These are phyloP conservation scores for Xylaria polymorpha DNA, from an alignment of 2,329 filamentous ascomycete species.

Conservation along the genomic window DNA sequence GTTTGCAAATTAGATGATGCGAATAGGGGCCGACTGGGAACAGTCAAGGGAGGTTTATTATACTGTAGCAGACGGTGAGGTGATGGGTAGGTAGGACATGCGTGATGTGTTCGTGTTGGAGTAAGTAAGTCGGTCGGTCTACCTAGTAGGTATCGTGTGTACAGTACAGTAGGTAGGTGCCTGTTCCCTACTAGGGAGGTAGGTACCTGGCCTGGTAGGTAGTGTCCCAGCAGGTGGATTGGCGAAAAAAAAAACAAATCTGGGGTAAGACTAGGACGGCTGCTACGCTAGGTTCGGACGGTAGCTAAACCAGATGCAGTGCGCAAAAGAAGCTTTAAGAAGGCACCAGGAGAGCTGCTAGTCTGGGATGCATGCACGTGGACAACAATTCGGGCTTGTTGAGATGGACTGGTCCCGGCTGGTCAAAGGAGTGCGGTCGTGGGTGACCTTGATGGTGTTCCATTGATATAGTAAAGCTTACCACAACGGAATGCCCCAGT, in stretches of 20 bases:
- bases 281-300: constrained; percentile 3
- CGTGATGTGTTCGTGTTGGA: constrained; percentile 27
- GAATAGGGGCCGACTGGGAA: constrained; percentile 21
- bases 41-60: constrained; percentile 9
- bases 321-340: neutral
- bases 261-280: constrained; percentile 29
- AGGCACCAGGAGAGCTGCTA: neutral
- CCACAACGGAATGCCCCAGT: constrained; percentile 31
- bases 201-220: neutral
- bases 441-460: constrained; percentile 14
- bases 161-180: no score
- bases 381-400: constrained; percentile 15
- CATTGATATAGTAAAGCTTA: constrained; percentile 41
- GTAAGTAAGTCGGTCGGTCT: no score
- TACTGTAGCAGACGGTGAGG: constrained; percentile 23
- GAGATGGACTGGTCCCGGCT: constrained; percentile 4
- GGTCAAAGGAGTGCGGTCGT: constrained; percentile 15
- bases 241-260: constrained; percentile 9
- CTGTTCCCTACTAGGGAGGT: neutral
- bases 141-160: no score
- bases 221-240: neutral
- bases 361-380: constrained; percentile 33
- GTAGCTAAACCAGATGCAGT: constrained; percentile 14
- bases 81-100: constrained; percentile 6
- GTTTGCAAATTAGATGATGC: constrained; percentile 14